Percentiles rank a stretch among this genome's conserved stretches.
These are phyloP conservation scores for Exophiala spinifera DNA, from an alignment of 2,329 filamentous ascomycete species.

Conservation along the genomic window DNA sequence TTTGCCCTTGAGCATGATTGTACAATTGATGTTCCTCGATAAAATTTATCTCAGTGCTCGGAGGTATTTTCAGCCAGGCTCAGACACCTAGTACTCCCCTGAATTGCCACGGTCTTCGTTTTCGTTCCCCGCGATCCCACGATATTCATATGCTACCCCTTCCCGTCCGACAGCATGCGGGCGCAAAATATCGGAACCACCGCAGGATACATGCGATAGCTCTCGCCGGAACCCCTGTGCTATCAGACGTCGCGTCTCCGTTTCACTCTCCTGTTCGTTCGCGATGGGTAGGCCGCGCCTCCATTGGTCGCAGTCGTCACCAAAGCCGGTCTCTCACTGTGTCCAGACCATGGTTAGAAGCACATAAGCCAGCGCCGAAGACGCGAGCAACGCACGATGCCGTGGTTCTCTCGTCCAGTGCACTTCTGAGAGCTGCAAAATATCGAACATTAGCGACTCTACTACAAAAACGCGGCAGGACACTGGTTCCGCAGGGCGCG, in stretches of 20 bases:
- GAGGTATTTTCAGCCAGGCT: background rate
- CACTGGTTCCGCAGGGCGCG: background rate
- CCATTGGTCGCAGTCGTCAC: background rate
- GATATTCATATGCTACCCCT: constrained; percentile 18
- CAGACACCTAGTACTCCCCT: too few relatives aligned
- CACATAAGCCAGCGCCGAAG: background rate
- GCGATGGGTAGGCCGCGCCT: background rate
- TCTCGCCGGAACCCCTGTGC: background rate
- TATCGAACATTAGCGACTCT: background rate
- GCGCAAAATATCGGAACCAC: constrained; percentile 17
- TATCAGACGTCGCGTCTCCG: background rate
- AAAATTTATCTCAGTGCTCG: too few relatives aligned
- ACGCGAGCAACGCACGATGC: background rate
- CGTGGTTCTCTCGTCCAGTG: background rate
- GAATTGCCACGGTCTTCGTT: too few relatives aligned
- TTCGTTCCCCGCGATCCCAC: background rate
- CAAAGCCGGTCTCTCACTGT: background rate
- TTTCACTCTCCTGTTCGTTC: background rate
- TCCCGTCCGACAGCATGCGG: constrained; percentile 13
- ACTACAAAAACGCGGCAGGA: background rate
- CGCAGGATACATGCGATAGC: background rate
- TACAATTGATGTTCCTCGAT: too few relatives aligned
- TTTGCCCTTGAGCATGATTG: too few relatives aligned
- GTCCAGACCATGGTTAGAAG: background rate
- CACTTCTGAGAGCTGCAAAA: background rate